phyloP scores from a whole-genome alignment of 139 green algal genomes.

The Axilococcus clingmanii region DNA sequence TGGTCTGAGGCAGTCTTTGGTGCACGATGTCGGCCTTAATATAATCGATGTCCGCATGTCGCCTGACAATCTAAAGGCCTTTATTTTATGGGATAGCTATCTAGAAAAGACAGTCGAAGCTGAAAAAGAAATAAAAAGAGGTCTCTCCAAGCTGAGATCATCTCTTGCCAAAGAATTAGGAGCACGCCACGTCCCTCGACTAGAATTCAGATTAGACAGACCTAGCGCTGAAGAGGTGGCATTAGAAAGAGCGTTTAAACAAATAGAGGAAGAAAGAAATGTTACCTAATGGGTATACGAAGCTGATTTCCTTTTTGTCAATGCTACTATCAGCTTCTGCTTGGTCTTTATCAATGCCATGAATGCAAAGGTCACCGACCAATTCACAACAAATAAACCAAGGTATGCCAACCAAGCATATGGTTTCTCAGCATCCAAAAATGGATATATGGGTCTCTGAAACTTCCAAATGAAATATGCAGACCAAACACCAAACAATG shows the following conservation, averaged over 20 bases:
- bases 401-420: background rate
- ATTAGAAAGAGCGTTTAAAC: slow-evolving; percentile 16
- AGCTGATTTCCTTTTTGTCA: background rate
- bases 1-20: slow-evolving; percentile 4
- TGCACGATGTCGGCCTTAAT: slow-evolving; percentile 14
- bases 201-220: slow-evolving; percentile 29
- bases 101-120: background rate
- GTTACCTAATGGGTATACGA: background rate
- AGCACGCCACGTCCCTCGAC: slow-evolving; percentile 17
- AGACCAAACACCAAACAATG: slow-evolving; percentile 10
- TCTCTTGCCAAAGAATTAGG: slow-evolving; percentile 11
- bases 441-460: slow-evolving; percentile 10
- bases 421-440: slow-evolving; percentile 2
- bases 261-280: slow-evolving; percentile 8
- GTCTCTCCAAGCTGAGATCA: slow-evolving; percentile 4
- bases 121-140: background rate
- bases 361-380: background rate
- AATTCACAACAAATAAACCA: background rate
- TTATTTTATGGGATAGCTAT: slow-evolving; percentile 34
- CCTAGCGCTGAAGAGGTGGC: slow-evolving; percentile 13
- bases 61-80: slow-evolving; percentile 41
- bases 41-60: slow-evolving; percentile 36
- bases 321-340: background rate
- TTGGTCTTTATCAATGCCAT: slow-evolving; percentile 1
- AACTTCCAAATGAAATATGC: slow-evolving; percentile 5